Conservation (phyloP, 1,139 yeast genomes). For the Zhuliangozyma blackwelliae region DNA sequence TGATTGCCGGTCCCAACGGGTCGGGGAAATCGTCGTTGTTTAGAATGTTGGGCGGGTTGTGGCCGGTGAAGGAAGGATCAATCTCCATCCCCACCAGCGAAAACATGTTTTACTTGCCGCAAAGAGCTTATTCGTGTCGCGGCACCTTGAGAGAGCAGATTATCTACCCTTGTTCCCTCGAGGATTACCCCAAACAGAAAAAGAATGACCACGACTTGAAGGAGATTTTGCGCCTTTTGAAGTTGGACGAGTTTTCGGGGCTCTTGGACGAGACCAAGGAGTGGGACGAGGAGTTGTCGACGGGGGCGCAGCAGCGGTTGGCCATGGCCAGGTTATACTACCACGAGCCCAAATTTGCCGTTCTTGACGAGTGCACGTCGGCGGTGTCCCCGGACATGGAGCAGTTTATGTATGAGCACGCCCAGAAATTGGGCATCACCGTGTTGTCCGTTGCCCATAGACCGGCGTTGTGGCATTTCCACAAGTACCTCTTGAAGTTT, state of each 20-base stretch:
- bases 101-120: constrained; percentile 87
- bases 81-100: constrained; percentile 63
- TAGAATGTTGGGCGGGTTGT: constrained; percentile 85
- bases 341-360: constrained; percentile 90
- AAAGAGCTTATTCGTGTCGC: constrained; percentile 77
- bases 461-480: constrained; percentile 91
- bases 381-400: constrained; percentile 92
- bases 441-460: constrained; percentile 89
- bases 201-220: constrained; percentile 58
- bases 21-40: constrained; percentile 92
- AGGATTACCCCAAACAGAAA: constrained; percentile 28
- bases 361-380: constrained; percentile 92
- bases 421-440: constrained; percentile 76
- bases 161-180: constrained; percentile 74
- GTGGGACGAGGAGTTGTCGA: constrained; percentile 86
- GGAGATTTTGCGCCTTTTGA: constrained; percentile 56
- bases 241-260: constrained; percentile 49
- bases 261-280: constrained; percentile 64
- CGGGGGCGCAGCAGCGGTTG: constrained; percentile 89
- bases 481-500: constrained; percentile 74
- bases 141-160: constrained; percentile 82
- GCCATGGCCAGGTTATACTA: constrained; percentile 93
- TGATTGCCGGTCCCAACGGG: constrained; percentile 94
- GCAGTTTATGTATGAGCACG: constrained; percentile 82
- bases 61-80: constrained; percentile 74